Percentiles rank a stretch among this genome's conserved stretches.
phyloP scores from a whole-genome alignment of 108 stramenopile genomes.

The Tribonema minus region DNA sequence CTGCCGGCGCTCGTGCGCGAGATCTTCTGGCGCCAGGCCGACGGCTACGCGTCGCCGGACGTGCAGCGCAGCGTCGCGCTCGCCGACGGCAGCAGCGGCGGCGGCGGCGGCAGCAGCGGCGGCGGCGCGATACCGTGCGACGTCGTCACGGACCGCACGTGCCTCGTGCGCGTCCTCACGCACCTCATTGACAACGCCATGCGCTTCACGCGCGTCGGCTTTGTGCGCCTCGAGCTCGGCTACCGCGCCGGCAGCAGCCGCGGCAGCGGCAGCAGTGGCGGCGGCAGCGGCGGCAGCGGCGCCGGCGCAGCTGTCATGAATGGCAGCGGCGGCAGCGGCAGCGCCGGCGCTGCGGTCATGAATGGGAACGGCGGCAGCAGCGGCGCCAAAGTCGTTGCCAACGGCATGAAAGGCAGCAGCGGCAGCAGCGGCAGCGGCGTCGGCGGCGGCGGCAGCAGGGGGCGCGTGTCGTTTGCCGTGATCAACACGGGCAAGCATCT shows the following conservation, averaged over 20 bases:
- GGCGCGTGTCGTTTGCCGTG: constrained; percentile 2
- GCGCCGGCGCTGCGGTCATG: too few relatives aligned
- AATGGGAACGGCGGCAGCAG: too few relatives aligned
- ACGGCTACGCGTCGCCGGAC: neutral
- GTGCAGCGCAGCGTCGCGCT: neutral
- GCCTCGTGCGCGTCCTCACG: neutral
- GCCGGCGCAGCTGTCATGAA: too few relatives aligned
- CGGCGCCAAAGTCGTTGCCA: too few relatives aligned
- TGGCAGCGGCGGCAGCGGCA: too few relatives aligned
- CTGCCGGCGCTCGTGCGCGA: neutral
- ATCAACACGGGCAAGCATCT: constrained; percentile 41
- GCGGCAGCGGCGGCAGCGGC: too few relatives aligned
- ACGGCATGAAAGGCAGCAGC: too few relatives aligned
- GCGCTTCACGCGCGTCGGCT: neutral
- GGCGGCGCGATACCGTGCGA: neutral
- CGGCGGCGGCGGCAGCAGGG: too few relatives aligned
- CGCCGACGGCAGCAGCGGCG: neutral
- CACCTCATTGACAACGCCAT: neutral
- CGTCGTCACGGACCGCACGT: neutral
- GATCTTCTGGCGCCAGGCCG: neutral
- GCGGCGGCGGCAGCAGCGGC: neutral
- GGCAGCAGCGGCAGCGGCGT: too few relatives aligned
- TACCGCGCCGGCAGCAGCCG: too few relatives aligned
- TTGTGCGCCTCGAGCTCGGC: neutral
- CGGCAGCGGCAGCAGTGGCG: too few relatives aligned